Base-by-base conservation (phyloP, 2,329 filamentous ascomycete genomes). In the Neonectria magnoliae region DNA sequence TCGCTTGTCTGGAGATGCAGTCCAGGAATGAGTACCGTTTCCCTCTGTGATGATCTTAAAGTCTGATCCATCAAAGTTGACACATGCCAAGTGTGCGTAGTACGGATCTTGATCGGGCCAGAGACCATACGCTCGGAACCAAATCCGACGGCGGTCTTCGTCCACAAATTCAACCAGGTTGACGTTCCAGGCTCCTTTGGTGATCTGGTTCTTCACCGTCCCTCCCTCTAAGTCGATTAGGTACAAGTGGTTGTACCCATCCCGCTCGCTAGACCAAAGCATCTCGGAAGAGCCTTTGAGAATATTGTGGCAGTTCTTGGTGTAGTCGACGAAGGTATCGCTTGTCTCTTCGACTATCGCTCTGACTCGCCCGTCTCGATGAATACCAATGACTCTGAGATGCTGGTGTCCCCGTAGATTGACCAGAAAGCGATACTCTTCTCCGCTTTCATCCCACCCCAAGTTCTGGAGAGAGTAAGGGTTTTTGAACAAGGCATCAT, bases 191-290 rank as follows among this genome's bases (percentile, higher is more conserved):
- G 61, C 3, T 7, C 75, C 76, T 3, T 61, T 66, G 4, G 76
- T 77, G 3, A 77, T 67, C 45, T 75, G 75, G 1, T 41, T 60
- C 5, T 74, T 69, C 14, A 70, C 56, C 9, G 67, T 61, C 4
- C 66, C 70, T 5, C 48, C 59, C 1, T 18, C 5, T 3, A 68
- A 29, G 27, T 72, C 64, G 9, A 72, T 25, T 3, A 76, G 71
- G 31, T 77, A 76, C 1, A 77, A 54, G 18, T 77, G 75, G 7
- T 73, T 73, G 57, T 70, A 70, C 14, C 75, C 74, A 31, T 76
- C 71, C 6, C 75, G 65, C 38, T 77, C 76, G 14, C 74, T 75
- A 0, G 66, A 41, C 75, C 75, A 77, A 3, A 77, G 58, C 29
- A 77, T 60, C 33, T 77, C 74, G 5, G 69, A 25, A 1, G 57